These are phyloP conservation scores for Globisporangium carolinianum DNA, from an alignment of 352 stramenopile genomes.

Conservation along the genomic window DNA sequence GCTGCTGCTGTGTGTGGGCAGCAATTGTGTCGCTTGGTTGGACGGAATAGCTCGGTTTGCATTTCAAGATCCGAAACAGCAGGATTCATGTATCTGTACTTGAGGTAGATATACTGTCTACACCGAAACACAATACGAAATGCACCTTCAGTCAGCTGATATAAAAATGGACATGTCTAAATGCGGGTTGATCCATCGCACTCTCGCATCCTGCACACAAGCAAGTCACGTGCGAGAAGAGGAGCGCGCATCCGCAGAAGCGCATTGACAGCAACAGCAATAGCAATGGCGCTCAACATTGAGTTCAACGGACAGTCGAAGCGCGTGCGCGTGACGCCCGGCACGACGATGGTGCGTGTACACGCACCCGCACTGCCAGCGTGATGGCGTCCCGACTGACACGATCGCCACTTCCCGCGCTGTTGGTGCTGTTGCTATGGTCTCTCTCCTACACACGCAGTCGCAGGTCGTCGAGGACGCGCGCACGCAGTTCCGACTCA, in stretches of 20 bases:
- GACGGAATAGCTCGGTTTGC: background rate
- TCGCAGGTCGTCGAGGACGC: slow-evolving; percentile 71
- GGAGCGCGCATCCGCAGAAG: no score
- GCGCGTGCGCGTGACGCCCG: slow-evolving; percentile 66
- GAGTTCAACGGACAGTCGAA: slow-evolving; percentile 66
- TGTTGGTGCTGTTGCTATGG: no score
- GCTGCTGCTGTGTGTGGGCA: background rate
- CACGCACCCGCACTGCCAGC: background rate
- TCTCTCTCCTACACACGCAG: slow-evolving; percentile 15
- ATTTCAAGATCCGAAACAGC: background rate
- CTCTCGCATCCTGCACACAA: no score
- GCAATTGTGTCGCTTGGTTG: background rate
- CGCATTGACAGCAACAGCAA: background rate
- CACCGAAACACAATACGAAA: background rate
- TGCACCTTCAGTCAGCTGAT: no score
- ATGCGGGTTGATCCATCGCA: no score
- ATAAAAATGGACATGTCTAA: background rate
- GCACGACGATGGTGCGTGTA: slow-evolving; percentile 59
- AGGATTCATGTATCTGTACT: background rate
- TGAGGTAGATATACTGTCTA: background rate
- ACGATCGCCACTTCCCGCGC: no score
- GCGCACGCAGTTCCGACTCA: slow-evolving; percentile 44
- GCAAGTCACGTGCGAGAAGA: no score
- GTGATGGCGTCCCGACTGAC: no score
- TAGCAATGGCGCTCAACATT: slow-evolving; percentile 65